A percentile compares a stretch with the other conserved stretches of the same genome.
Conservation (phyloP, 768 basidiomycete genomes). For the Leccinum sublutescens region DNA sequence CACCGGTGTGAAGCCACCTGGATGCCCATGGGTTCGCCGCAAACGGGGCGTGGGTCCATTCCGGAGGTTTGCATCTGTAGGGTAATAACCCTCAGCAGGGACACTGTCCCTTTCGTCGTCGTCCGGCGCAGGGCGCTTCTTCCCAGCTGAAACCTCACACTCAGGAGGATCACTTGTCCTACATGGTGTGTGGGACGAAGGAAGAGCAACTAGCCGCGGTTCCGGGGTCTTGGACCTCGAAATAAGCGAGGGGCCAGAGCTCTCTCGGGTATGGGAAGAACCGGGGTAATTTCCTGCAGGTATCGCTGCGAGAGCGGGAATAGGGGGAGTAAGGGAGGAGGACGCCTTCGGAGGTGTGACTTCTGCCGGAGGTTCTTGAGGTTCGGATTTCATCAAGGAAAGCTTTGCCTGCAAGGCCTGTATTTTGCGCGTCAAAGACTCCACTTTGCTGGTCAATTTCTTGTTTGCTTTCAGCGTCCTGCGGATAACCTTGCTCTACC, state of each 20-base stretch:
- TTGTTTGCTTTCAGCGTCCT: constrained; percentile 82
- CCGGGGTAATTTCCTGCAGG: background rate
- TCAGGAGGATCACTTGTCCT: constrained; percentile 29
- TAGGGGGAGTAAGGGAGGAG: constrained; percentile 12
- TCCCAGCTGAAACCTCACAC: constrained; percentile 46
- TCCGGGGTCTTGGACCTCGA: constrained; percentile 57
- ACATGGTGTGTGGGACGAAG: constrained; percentile 50
- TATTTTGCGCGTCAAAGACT: constrained; percentile 68
- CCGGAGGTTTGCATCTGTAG: constrained; percentile 34
- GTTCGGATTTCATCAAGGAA: constrained; percentile 47
- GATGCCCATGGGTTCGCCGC: constrained; percentile 54
- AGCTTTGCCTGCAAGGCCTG: constrained; percentile 70
- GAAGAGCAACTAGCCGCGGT: constrained; percentile 25
- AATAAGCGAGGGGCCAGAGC: constrained; percentile 44
- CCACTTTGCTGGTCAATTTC: constrained; percentile 67
- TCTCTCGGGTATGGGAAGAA: constrained; percentile 23
- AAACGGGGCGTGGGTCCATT: constrained; percentile 56
- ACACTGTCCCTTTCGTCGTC: constrained; percentile 65
- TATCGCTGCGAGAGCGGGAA: constrained; percentile 7
- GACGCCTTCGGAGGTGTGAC: constrained; percentile 9
- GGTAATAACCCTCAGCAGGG: constrained; percentile 65
- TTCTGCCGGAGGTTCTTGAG: constrained; percentile 15
- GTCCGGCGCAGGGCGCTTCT: constrained; percentile 75
- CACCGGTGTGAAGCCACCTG: constrained; percentile 72
- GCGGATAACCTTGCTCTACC: constrained; percentile 7